Conservation (phyloP, 331 rosid genomes). For the Rhamnella rubrinervis region DNA sequence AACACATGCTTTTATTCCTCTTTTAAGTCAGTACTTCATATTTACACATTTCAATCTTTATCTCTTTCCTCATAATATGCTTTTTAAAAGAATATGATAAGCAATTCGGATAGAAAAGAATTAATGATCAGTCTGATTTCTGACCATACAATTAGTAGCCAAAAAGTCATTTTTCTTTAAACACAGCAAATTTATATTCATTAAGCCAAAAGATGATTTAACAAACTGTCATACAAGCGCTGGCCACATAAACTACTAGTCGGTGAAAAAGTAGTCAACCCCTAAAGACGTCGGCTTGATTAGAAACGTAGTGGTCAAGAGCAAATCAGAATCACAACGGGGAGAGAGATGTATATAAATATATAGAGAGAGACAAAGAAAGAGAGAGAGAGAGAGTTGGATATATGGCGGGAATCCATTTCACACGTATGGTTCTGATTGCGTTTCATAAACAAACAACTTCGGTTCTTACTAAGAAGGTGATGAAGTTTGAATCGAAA, state of each 20-base stretch:
- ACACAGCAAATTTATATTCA: conserved; percentile 26
- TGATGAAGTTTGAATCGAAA: conserved; percentile 1
- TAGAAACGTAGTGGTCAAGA: conserved; percentile 28
- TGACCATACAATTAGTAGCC: conserved; percentile 21
- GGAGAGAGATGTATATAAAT: not conserved
- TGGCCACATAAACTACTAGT: conserved; percentile 31
- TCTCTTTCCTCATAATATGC: not conserved
- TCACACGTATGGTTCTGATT: conserved; percentile 35
- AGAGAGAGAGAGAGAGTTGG: conserved; percentile 1
- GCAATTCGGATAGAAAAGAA: conserved; percentile 12
- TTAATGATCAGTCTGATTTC: not conserved
- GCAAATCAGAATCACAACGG: conserved; percentile 9
- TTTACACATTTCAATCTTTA: not conserved
- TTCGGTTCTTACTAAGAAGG: conserved; percentile 6
- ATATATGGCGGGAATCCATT: conserved; percentile 29
- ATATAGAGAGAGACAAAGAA: too few species aligned
- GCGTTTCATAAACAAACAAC: conserved; percentile 35
- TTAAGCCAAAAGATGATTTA: conserved; percentile 24
- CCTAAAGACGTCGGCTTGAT: conserved; percentile 20
- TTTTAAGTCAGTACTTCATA: not conserved
- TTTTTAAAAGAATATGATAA: conserved; percentile 18
- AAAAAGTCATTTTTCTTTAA: not conserved
- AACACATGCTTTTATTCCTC: too few species aligned
- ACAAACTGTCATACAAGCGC: conserved; percentile 24
- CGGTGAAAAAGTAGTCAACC: conserved; percentile 20